Conservation (phyloP, 2,329 filamentous ascomycete genomes). For the Xylariaceae sp. region DNA sequence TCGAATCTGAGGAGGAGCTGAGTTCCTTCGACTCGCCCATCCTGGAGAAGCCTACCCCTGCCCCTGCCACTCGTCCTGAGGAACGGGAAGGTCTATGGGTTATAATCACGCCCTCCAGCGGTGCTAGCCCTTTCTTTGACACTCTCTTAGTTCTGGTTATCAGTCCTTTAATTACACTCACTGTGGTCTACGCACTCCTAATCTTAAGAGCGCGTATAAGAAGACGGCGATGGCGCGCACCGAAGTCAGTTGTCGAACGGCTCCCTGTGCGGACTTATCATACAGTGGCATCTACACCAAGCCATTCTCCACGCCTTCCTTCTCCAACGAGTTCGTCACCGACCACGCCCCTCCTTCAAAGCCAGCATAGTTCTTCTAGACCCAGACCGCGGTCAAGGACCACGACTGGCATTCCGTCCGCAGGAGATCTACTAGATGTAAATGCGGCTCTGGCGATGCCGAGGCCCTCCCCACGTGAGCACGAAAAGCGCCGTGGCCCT, state of each 20-base stretch:
- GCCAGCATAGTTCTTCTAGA: conserved; percentile 39
- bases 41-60: conserved; percentile 15
- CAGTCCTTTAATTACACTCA: conserved; percentile 86
- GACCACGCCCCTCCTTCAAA: conserved; percentile 74
- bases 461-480: conserved; percentile 33
- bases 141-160: conserved; percentile 95
- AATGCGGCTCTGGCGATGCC: conserved; percentile 38
- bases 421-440: conserved; percentile 40
- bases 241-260: conserved; percentile 90
- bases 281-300: conserved; percentile 64
- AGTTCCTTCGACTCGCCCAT: conserved; percentile 19
- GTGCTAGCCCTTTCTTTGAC: conserved; percentile 90
- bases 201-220: conserved; percentile 85
- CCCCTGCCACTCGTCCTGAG: conserved; percentile 28
- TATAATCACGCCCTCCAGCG: conserved; percentile 88
- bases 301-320: conserved; percentile 54
- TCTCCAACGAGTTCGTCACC: conserved; percentile 64
- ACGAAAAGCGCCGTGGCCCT: conserved; percentile 43
- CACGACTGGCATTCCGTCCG: conserved; percentile 55
- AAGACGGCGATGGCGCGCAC: conserved; percentile 88
- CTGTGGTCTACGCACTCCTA: conserved; percentile 85
- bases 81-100: conserved; percentile 84
- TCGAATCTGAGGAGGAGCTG: conserved; percentile 27
- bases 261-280: conserved; percentile 96
- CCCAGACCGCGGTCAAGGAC: conserved; percentile 62